Conservation (phyloP, 805 yeast genomes). For the Kodamaea fukazawae region DNA sequence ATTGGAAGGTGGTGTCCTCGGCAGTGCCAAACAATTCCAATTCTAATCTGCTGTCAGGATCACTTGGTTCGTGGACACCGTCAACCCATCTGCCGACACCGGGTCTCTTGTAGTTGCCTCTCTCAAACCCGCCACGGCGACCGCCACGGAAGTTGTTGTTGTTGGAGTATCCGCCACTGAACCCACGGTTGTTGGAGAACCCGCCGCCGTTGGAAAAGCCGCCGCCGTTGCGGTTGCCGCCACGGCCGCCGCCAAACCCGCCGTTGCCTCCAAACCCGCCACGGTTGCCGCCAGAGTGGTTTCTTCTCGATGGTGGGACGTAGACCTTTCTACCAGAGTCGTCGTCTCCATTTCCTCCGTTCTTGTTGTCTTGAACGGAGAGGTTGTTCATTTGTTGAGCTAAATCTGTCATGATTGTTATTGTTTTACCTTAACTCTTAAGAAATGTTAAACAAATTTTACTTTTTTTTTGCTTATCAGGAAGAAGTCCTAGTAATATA, state of each 20-base stretch:
- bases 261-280: slow-evolving; percentile 27
- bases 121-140: slow-evolving; percentile 22
- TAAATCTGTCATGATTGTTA: slow-evolving; percentile 51
- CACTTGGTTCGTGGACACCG: slow-evolving; percentile 86
- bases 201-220: slow-evolving; percentile 35
- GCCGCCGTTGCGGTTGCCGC: slow-evolving; percentile 16
- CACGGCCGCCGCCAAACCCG: slow-evolving; percentile 20
- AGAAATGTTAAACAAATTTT: slow-evolving; percentile 1
- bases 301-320: slow-evolving; percentile 35
- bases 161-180: slow-evolving; percentile 15
- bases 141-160: slow-evolving; percentile 17
- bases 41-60: slow-evolving; percentile 67
- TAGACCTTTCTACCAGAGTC: slow-evolving; percentile 19
- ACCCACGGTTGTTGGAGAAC: slow-evolving; percentile 19
- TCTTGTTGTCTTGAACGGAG: slow-evolving; percentile 41
- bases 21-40: slow-evolving; percentile 77
- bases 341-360: slow-evolving; percentile 22
- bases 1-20: slow-evolving; percentile 74
- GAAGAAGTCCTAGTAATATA: slow-evolving; percentile 7
- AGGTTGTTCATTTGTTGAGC: slow-evolving; percentile 56
- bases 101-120: slow-evolving; percentile 32
- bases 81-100: slow-evolving; percentile 82
- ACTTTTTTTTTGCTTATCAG: slow-evolving; percentile 4
- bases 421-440: slow-evolving; percentile 7
- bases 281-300: slow-evolving; percentile 29